Base-by-base conservation (phyloP, 768 basidiomycete genomes). In the Tricholoma sp. region DNA sequence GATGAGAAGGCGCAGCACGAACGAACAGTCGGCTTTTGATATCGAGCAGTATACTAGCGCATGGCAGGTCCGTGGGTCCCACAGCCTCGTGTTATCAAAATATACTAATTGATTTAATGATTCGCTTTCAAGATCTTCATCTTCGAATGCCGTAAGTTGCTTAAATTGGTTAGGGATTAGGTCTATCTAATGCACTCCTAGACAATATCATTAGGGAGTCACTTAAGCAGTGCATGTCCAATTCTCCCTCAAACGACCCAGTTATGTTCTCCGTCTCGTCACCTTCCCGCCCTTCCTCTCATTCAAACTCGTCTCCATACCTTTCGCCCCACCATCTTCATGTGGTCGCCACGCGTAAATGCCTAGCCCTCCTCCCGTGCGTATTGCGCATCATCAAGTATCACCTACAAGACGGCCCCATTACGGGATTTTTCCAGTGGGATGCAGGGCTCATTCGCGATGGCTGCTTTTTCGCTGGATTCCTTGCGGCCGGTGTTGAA, bases 141-240 rank as follows among this genome's bases (percentile, higher is more conserved):
- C 59, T 96, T 96, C 61, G 91, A 95, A 70, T 92, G 89, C 68
- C 80, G 86, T 88, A 68, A 77, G 87, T 81, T 24, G 52, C 57
- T 44, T 29, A 45, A 39, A 53, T 42, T 18, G n/a, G 50, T 55
- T 39, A 39, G 10, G 17, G 60, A 31, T 49, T 32, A n/a, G 29
- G 47, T 32, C 47, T 32, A 4, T 31, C 13, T 11, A 42, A 29
- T 18, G 24, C 24, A 24, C 29, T 42, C 18, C 52, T 59, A 85
- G 89, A 94, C 67, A 94, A 94, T 68, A 81, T 92, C 61, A 88
- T 96, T 61, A 85, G 91, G 29, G 92, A 94, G 66, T 81, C 85
- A 2, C 81, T 97, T 31, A 86, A 88, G 65, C 82, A 85, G 57
- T 83, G 79, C 32, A 71, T 77, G 56, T 53, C 66, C 10, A 61